Evolutionary conservation across 768 basidiomycete genomes (phyloP).

Genomic region (Mycena kentingensis): DNA sequence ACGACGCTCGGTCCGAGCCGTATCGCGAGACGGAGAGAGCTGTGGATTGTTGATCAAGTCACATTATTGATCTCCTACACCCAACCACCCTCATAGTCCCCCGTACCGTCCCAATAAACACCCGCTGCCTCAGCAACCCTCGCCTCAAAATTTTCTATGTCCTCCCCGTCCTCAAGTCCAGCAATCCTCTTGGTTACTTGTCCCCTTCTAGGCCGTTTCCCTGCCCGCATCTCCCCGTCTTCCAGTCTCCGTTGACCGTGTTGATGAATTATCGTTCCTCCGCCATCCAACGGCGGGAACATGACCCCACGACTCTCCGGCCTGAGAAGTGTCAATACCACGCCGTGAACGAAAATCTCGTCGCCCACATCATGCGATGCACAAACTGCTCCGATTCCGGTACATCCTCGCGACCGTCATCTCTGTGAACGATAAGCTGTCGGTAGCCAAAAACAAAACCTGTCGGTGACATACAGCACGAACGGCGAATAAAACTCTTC

Average conservation of each 20-base stretch:
- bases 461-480: background rate
- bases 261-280: background rate
- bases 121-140: too few species aligned
- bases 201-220: background rate
- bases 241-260: background rate
- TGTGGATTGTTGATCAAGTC: too few species aligned
- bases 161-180: background rate
- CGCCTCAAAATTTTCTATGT: background rate
- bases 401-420: background rate
- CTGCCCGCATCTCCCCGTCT: background rate
- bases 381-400: constrained; percentile 8
- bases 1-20: too few species aligned
- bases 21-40: too few species aligned
- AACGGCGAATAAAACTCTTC: constrained; percentile 12
- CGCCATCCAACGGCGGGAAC: too few species aligned
- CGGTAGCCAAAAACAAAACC: background rate
- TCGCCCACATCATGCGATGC: constrained; percentile 6
- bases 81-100: too few species aligned
- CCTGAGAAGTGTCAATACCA: background rate
- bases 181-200: background rate
- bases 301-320: too few species aligned
- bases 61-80: too few species aligned
- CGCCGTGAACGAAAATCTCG: background rate
- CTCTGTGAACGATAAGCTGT: background rate
- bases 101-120: too few species aligned